These are phyloP conservation scores for Blastocrithidia nonstop DNA, from an alignment of 208 protist genomes.

Conservation along the genomic window DNA sequence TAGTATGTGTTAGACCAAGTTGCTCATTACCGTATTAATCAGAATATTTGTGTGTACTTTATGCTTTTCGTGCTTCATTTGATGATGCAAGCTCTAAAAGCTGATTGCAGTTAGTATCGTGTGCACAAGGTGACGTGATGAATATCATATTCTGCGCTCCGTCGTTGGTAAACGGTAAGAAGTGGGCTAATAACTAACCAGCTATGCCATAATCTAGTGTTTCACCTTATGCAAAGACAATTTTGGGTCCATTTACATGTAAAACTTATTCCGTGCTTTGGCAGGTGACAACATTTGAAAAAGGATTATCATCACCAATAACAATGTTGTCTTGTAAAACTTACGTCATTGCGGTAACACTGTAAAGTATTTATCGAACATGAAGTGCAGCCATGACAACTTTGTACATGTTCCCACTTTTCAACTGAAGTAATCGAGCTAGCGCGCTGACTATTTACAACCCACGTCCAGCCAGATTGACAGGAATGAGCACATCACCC, in stretches of 20 bases:
- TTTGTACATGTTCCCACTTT: constrained; percentile 69
- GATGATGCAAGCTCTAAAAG: too few species aligned
- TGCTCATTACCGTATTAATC: constrained; percentile 23
- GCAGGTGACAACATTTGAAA: constrained; percentile 62
- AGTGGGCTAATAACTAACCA: constrained; percentile 39
- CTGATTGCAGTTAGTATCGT: too few species aligned
- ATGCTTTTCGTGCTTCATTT: too few species aligned
- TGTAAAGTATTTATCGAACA: constrained; percentile 53
- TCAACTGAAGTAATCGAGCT: constrained; percentile 43
- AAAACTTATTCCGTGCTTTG: constrained; percentile 53
- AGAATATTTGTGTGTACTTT: too few species aligned
- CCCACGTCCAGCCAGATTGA: constrained; percentile 46
- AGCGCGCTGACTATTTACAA: constrained; percentile 67
- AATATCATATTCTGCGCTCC: too few species aligned
- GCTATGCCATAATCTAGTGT: constrained; percentile 57
- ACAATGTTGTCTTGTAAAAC: constrained; percentile 60
- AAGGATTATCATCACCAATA: constrained; percentile 42
- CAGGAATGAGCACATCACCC: constrained; percentile 72
- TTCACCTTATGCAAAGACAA: constrained; percentile 64
- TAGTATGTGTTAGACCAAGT: too few species aligned
- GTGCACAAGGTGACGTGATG: too few species aligned
- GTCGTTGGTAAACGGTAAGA: constrained; percentile 13
- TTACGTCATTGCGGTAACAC: constrained; percentile 77
- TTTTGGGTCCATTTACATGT: constrained; percentile 35
- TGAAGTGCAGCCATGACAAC: constrained; percentile 62